A percentile compares a stretch with the other conserved stretches of the same genome.
These are phyloP conservation scores for Penicillium simplicissimum DNA, from an alignment of 495 filamentous ascomycete species.

Conservation along the genomic window DNA sequence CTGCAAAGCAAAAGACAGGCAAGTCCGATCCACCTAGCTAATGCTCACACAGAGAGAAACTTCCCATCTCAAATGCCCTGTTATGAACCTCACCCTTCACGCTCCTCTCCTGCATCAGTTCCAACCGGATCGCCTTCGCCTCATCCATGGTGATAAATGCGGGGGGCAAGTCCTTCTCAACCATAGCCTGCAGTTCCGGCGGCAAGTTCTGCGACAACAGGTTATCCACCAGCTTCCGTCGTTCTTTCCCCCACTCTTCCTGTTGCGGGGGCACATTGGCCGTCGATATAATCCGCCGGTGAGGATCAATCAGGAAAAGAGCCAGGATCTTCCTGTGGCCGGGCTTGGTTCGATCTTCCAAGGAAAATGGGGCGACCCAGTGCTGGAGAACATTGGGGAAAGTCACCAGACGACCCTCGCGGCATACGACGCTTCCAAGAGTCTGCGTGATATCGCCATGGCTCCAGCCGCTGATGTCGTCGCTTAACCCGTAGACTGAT, in stretches of 20 bases:
- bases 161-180: slow-evolving; percentile 23
- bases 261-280: slow-evolving; percentile 59
- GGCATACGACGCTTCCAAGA: slow-evolving; percentile 35
- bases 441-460: slow-evolving; percentile 31
- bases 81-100: background rate
- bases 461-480: background rate
- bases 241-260: slow-evolving; percentile 38
- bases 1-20: no score
- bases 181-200: slow-evolving; percentile 19
- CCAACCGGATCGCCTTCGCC: slow-evolving; percentile 44
- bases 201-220: background rate
- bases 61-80: background rate
- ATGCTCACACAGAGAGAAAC: slow-evolving; percentile 5
- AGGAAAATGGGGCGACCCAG: slow-evolving; percentile 50
- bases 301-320: slow-evolving; percentile 59
- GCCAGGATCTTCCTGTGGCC: slow-evolving; percentile 60
- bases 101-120: slow-evolving; percentile 49
- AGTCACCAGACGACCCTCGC: slow-evolving; percentile 34
- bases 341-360: slow-evolving; percentile 51
- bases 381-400: slow-evolving; percentile 51
- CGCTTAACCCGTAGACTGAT: slow-evolving; percentile 31
- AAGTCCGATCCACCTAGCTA: background rate
- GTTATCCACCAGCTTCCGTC: background rate
- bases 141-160: slow-evolving; percentile 40
- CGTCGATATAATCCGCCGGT: slow-evolving; percentile 52